Conservation (phyloP, 805 yeast species). For the Jamesozyma spencerorum region DNA sequence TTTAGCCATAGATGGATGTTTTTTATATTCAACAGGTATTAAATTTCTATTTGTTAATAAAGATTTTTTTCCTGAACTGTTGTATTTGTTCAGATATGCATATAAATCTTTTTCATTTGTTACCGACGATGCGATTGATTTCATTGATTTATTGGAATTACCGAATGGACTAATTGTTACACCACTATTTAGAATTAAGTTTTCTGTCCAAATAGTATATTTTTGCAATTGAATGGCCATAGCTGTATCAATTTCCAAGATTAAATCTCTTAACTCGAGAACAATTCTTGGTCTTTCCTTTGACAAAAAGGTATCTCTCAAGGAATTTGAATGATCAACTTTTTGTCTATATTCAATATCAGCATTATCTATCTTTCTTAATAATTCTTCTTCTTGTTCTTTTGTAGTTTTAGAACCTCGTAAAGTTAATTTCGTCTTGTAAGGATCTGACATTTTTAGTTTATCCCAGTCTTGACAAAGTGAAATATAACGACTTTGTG, state of each 20-base stretch:
- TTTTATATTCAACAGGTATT: constrained; percentile 60
- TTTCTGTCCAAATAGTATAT: constrained; percentile 81
- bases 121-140: constrained; percentile 61
- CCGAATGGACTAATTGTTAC: constrained; percentile 70
- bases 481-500: constrained; percentile 65
- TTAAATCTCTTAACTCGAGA: constrained; percentile 60
- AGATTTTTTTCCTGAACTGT: constrained; percentile 29
- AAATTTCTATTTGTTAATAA: constrained; percentile 35
- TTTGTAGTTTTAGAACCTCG: constrained; percentile 70
- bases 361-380: constrained; percentile 68
- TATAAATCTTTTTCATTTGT: constrained; percentile 80
- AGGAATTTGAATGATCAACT: constrained; percentile 61
- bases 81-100: constrained; percentile 48
- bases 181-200: constrained; percentile 74
- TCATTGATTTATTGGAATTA: constrained; percentile 50
- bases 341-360: constrained; percentile 79
- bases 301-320: constrained; percentile 63
- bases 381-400: constrained; percentile 83
- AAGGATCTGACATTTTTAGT: constrained; percentile 70
- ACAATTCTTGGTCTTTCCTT: constrained; percentile 72
- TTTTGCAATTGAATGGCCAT: constrained; percentile 80
- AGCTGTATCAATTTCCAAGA: constrained; percentile 84
- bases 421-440: constrained; percentile 72
- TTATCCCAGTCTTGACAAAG: constrained; percentile 82
- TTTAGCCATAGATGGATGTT: constrained; percentile 53